Percentiles rank a stretch among this genome's conserved stretches.
Evolutionary conservation across 2,329 filamentous ascomycete species (phyloP).

Genomic region (Arthrocladium fulminans): DNA sequence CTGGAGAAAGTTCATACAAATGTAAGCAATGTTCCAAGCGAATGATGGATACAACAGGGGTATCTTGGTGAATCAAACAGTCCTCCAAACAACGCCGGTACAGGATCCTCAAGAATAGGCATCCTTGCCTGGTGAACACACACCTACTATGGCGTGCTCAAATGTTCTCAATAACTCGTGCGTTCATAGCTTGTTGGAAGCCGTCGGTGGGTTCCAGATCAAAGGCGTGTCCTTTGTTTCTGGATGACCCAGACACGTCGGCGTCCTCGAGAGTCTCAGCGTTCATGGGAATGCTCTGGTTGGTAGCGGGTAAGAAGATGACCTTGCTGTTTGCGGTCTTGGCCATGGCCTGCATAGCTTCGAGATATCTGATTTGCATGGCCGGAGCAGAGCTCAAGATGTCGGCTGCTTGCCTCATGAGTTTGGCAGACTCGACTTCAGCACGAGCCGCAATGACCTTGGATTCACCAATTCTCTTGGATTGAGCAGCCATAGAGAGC

Average conservation of each 20-base stretch:
- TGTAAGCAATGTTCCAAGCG: background rate
- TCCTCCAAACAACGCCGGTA: slow-evolving; percentile 6
- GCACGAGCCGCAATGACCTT: slow-evolving; percentile 97
- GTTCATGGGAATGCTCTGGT: slow-evolving; percentile 49
- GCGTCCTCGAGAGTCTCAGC: slow-evolving; percentile 38
- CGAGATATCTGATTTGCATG: slow-evolving; percentile 97
- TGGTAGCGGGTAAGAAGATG: slow-evolving; percentile 65
- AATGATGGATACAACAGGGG: slow-evolving; percentile 33
- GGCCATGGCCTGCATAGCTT: slow-evolving; percentile 98
- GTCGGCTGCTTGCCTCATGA: slow-evolving; percentile 71
- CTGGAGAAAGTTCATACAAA: background rate
- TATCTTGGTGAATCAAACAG: slow-evolving; percentile 26
- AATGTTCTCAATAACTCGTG: slow-evolving; percentile 77
- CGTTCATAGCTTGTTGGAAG: slow-evolving; percentile 73
- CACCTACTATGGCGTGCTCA: slow-evolving; percentile 34
- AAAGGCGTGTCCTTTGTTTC: slow-evolving; percentile 33
- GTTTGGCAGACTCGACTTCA: slow-evolving; percentile 89
- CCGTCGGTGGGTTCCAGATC: slow-evolving; percentile 41
- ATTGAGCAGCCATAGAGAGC: slow-evolving; percentile 95
- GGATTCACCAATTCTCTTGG: slow-evolving; percentile 94
- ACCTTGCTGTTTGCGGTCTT: slow-evolving; percentile 84
- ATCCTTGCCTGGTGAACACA: background rate
- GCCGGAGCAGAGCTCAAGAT: slow-evolving; percentile 85
- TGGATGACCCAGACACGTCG: slow-evolving; percentile 45
- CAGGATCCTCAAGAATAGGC: background rate